Evolutionary conservation across 2,329 filamentous ascomycete species (phyloP), one percentile per base, ranked within the genome.

Genomic region (Fusarium phyllophilum): DNA sequence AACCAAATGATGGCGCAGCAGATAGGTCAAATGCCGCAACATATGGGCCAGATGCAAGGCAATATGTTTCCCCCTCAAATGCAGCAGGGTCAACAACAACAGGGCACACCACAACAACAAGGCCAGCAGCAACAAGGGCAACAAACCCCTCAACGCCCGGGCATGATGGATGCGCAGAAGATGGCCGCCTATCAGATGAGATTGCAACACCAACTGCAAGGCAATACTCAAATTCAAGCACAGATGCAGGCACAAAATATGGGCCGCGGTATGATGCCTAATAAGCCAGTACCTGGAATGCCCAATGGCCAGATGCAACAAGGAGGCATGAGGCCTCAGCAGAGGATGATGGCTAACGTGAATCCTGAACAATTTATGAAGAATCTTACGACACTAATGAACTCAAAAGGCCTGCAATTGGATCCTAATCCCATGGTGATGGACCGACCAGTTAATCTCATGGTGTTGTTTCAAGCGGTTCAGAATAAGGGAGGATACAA

Each of bases 161-260:
- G 72, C 24, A 77, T 82, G 66, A 76, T 93, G 72, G 92, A 94
- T 45, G 92, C 94, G 78, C 91, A 94, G 73, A 92, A 94, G 78
- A 88, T 94, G 81, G 87, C 90, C 64, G 84, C 92, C 55, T 96
- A 97, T 78, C 94, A 97, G 76, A 93, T 97, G 90, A 92, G 94
- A 69, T 83, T 97, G 59, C 93, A 97, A 78, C 90, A 92, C 64
- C 93, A 95, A 78, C 88, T 93, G 45, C 90, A 93, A 70, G 82
- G 82, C 15, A 86, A 85, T 42, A 86, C 88, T 79, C 85, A 87
- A 57, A 85, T 85, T 81, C 82, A 82, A 61, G 83, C 84, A 20
- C 87, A 89, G 66, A 86, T 91, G 84, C 89, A 89, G 73, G 75
- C 79, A 20, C 83, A 84, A 66, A 77, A 72, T 34, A 82, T 83